Base-by-base conservation (phyloP, 495 filamentous ascomycete species). In the Penicillium manginii region DNA sequence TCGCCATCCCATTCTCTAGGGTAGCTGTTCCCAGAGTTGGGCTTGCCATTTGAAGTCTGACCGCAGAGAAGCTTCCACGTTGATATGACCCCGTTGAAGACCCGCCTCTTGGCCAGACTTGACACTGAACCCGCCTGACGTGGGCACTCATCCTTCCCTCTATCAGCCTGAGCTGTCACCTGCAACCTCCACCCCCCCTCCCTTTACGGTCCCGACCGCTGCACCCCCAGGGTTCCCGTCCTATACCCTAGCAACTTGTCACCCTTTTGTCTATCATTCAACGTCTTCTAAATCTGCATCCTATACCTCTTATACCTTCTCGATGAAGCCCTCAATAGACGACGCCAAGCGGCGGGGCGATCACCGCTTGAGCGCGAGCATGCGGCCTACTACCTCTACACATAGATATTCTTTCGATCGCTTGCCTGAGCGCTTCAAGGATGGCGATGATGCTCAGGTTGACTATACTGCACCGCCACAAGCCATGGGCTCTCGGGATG, bases 371-470 rank as follows among this genome's bases (percentile, higher is more conserved):
- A 76, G 71, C 51, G 55, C 70, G 31, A 75, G 69, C 65, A 68
- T 70, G 61, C 73, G 64, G 39, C 67, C 66, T n/a, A 64, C 63
- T 15, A 64, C 63, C 54, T 66, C 71, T 9, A 58, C 58, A 17
- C 69, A 77, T 54, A 83, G 86, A 50, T 75, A 81, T 26, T 78
- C 83, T 32, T 85, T 88, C 2, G 83, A 90, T 78, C 85, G 89
- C 57, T 78, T 94, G 19, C 92, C 92, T 17, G 91, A 93, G 15
- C 86, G 86, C 22, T 83, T 96, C 48, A 85, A 83, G 66, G 85
- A 91, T 68, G 86, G 86, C 39, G 87, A 85, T 39, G 90, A 92
- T 69, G 81, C 80, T 14, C 78, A 89, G 11, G 84, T 92, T 55
- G 92, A 94, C 73, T 88, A 88, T 43, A 85, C 86, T 14, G 87